A percentile compares a stretch with the other conserved stretches of the same genome.
Conservation (phyloP, 1,139 yeast genomes). For the Hemisphaericaspora xylofermentans region DNA sequence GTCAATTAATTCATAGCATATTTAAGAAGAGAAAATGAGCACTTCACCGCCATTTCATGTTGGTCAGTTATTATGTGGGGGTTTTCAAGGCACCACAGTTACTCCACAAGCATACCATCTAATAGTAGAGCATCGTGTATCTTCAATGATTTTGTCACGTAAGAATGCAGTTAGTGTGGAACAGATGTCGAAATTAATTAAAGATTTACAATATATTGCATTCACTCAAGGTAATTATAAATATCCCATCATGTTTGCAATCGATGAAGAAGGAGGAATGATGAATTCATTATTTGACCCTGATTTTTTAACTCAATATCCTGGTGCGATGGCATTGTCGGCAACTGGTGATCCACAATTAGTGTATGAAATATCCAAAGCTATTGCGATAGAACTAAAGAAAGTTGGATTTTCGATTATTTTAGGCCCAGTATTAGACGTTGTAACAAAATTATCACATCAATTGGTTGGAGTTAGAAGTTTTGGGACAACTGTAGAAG, state of each 20-base stretch:
- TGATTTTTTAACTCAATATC: constrained; percentile 55
- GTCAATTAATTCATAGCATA: too few species aligned
- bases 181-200: constrained; percentile 51
- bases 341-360: constrained; percentile 54
- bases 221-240: constrained; percentile 48
- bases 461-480: constrained; percentile 63
- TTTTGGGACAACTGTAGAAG: constrained; percentile 62
- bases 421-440: constrained; percentile 66
- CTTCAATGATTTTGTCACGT: constrained; percentile 56
- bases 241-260: constrained; percentile 68
- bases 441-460: constrained; percentile 55
- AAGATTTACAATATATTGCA: constrained; percentile 58
- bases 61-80: constrained; percentile 63
- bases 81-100: constrained; percentile 59
- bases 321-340: constrained; percentile 65
- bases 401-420: constrained; percentile 57
- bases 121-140: constrained; percentile 53
- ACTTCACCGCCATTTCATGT: constrained; percentile 17
- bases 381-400: constrained; percentile 53
- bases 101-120: constrained; percentile 57
- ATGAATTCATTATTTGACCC: constrained; percentile 58
- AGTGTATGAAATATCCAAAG: constrained; percentile 55
- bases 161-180: constrained; percentile 53
- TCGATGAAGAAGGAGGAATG: constrained; percentile 82
- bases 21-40: not conserved